Base-by-base conservation (phyloP, 2,329 filamentous ascomycete species). In the Nemania diffusa region DNA sequence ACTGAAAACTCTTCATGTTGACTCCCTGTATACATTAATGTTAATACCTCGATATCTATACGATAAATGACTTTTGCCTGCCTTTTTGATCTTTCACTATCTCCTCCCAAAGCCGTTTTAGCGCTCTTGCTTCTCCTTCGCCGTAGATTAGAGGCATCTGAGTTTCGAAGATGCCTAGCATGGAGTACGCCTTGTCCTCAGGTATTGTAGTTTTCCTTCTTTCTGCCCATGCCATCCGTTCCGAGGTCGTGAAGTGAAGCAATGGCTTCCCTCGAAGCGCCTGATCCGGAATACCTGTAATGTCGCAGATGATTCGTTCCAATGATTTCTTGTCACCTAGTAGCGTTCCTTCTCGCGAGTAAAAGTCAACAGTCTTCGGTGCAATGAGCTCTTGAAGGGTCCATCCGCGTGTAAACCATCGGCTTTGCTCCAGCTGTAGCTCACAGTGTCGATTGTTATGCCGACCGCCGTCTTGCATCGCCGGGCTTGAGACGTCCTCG, bases 51-150 rank as follows among this genome's bases (percentile, higher is more conserved):
- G 7, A n/a, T 24, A 48, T 5, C 6, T 1, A 8, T 56, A 7
- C 7, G 1, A 53, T 42, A 1, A 1, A 11, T 57, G 13, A 72
- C 63, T 24, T 59, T 51, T 7, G 52, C 32, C 22, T 59, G 13
- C 64, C 55, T 59, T 62, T 62, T 50, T 67, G 48, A 29, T 27
- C 48, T 53, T 69, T 67, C n/a, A 55, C n/a, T 44, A 62, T 66
- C 69, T 29, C 69, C 67, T 65, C 77, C 50, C 20, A 71, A 57
- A 24, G 58, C 72, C 69, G 40, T 32, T 61, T 3, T 77, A 72
- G 68, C 78, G 74, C 29, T 51, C 53, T 42, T 67, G 52, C 55
- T 75, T 62, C 67, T 73, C 53, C 53, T 50, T 66, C 48, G 2
- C 64, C 37, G 11, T 66, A 62, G 1, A 62, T 37, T 0, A 62